Percentiles rank a stretch among this genome's conserved stretches.
phyloP scores from a whole-genome alignment of 2,329 filamentous ascomycete species.

The Rhinocladiella mackenziei region DNA sequence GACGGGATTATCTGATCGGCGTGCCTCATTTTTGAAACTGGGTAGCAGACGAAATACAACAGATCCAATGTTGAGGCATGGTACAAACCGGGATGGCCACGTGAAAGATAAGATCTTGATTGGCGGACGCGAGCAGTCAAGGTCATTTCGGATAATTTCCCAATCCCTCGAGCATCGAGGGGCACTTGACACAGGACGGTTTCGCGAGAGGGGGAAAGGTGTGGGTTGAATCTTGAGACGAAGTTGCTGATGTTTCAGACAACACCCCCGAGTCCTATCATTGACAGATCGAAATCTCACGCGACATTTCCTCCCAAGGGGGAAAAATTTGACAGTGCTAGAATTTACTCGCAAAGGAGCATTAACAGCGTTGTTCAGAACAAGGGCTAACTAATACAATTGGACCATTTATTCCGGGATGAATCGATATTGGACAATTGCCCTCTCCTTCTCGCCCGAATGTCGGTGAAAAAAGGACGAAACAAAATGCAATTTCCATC shows the following conservation, averaged over 20 bases:
- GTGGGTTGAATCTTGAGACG: constrained; percentile 15
- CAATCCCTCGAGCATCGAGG: constrained; percentile 1
- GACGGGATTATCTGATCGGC: too few species aligned
- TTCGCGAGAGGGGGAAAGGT: too few species aligned
- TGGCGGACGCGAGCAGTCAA: constrained; percentile 7
- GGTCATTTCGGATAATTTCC: constrained; percentile 20
- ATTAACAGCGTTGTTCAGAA: too few species aligned
- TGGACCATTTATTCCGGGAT: neutral
- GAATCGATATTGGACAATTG: constrained; percentile 6
- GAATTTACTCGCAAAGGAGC: constrained; percentile 14
- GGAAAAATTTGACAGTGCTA: constrained; percentile 14
- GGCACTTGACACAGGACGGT: constrained; percentile 17
- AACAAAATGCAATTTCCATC: too few species aligned
- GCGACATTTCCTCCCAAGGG: too few species aligned
- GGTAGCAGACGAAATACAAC: too few species aligned
- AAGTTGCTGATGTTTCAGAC: constrained; percentile 18
- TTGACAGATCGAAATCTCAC: too few species aligned
- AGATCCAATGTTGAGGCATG: too few species aligned
- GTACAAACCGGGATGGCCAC: constrained; percentile 10
- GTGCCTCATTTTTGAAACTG: too few species aligned
- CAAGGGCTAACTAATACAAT: neutral
- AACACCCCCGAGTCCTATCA: too few species aligned
- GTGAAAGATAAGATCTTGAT: constrained; percentile 19
- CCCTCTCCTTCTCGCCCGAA: constrained; percentile 10
- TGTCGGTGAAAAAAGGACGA: constrained; percentile 20